Conservation (phyloP, 257 asterid genomes). For the Penstemon eatonii region DNA sequence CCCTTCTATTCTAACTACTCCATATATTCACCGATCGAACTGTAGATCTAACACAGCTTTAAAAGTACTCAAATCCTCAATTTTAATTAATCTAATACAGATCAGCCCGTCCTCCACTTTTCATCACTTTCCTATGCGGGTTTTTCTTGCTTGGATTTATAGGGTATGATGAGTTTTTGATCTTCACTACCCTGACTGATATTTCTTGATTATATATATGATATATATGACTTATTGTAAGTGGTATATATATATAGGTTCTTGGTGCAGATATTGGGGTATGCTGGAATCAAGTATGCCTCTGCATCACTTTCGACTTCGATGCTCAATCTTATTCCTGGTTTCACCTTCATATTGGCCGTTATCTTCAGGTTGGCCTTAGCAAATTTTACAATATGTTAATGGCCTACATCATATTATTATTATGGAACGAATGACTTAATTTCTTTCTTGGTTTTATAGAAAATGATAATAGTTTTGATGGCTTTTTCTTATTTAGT, state of each 20-base stretch:
- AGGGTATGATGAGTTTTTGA: constrained; percentile 42
- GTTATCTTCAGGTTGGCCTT: constrained; percentile 49
- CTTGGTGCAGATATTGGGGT: constrained; percentile 57
- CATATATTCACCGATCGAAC: background rate
- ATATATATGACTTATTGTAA: constrained; percentile 8
- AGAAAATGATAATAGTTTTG: no score
- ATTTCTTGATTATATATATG: background rate
- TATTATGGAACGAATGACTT: no score
- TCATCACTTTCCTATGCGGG: constrained; percentile 40
- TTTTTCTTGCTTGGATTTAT: constrained; percentile 64
- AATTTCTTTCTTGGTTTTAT: no score
- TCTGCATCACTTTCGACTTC: constrained; percentile 59
- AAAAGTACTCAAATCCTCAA: background rate
- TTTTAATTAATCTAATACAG: constrained; percentile 23
- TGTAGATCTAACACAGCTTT: background rate
- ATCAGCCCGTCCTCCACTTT: constrained; percentile 51
- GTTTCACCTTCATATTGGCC: constrained; percentile 83
- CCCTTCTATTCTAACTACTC: background rate
- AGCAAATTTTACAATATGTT: no score
- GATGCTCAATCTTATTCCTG: constrained; percentile 74
- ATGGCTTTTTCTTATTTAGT: no score
- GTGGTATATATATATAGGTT: constrained; percentile 29
- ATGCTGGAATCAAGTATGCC: constrained; percentile 48
- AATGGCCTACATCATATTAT: no score
- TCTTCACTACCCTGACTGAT: background rate